Percentiles rank a stretch among this genome's conserved stretches.
phyloP scores from a whole-genome alignment of 2,329 filamentous ascomycete genomes.

The Alternaria brassicicola region DNA sequence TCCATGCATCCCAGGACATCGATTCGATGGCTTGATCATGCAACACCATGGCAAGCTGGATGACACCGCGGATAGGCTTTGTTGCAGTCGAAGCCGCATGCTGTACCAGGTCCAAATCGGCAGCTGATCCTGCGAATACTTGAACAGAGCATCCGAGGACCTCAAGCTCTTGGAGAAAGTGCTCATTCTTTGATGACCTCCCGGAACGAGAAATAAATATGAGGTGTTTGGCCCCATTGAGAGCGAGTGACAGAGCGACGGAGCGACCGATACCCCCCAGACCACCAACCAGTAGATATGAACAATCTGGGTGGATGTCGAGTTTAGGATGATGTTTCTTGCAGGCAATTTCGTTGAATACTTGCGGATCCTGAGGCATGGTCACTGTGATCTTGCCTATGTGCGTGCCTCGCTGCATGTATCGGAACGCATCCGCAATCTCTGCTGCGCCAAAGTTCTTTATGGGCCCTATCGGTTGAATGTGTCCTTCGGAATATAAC shows the following conservation, averaged over 20 bases:
- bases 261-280: slow-evolving; percentile 25
- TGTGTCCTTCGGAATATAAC: neutral
- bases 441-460: neutral
- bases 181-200: neutral
- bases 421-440: slow-evolving; percentile 14
- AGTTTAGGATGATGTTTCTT: neutral
- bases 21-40: neutral
- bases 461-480: neutral
- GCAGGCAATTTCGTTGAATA: neutral
- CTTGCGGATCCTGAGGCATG: neutral
- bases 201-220: slow-evolving; percentile 12
- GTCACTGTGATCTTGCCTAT: slow-evolving; percentile 10
- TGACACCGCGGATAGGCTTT: slow-evolving; percentile 16
- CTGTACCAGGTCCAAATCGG: neutral
- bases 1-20: slow-evolving; percentile 16
- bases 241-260: slow-evolving; percentile 20
- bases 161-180: slow-evolving; percentile 8
- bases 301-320: neutral
- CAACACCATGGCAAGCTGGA: slow-evolving; percentile 25
- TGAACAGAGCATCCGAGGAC: neutral
- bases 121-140: neutral
- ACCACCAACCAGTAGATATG: slow-evolving; percentile 28
- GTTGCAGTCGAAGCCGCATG: neutral
- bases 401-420: slow-evolving; percentile 16
- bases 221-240: slow-evolving; percentile 21